Evolutionary conservation across 352 stramenopile genomes (phyloP).

Genomic region (Globisporangium paroecandrum): DNA sequence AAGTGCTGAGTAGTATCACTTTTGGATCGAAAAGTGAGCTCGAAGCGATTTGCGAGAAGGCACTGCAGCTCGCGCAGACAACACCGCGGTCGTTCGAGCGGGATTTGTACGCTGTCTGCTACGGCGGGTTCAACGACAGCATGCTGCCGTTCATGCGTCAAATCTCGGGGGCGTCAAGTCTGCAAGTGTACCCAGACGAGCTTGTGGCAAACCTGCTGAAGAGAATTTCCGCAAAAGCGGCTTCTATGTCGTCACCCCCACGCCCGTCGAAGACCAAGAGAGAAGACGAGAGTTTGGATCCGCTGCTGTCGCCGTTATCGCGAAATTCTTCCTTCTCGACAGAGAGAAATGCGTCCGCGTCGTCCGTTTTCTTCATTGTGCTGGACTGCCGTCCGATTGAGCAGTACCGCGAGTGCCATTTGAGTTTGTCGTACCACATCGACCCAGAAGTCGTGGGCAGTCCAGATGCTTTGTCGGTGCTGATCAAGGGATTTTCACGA

Average conservation of each 20-base stretch:
- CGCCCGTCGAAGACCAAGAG: background rate
- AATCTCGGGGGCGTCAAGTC: conserved; percentile 65
- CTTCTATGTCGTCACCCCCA: conserved; percentile 1
- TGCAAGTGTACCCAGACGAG: conserved; percentile 84
- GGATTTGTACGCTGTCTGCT: conserved; percentile 82
- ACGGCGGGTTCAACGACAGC: conserved; percentile 62
- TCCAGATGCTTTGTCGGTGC: conserved; percentile 63
- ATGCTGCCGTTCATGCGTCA: conserved; percentile 71
- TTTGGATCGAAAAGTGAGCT: conserved; percentile 57
- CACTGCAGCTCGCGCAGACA: conserved; percentile 50
- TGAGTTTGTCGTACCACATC: conserved; percentile 86
- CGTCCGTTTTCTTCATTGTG: conserved; percentile 74
- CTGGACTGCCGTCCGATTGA: conserved; percentile 75
- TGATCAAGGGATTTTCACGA: conserved; percentile 75
- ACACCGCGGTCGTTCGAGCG: conserved; percentile 79
- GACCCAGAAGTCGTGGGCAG: conserved; percentile 71
- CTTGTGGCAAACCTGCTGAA: conserved; percentile 72
- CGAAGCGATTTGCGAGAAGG: conserved; percentile 48
- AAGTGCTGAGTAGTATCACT: conserved; percentile 75
- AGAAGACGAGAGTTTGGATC: conserved; percentile 25
- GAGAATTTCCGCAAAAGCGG: conserved; percentile 26
- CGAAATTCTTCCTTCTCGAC: conserved; percentile 32
- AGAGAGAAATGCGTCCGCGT: conserved; percentile 31
- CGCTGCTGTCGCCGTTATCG: conserved; percentile 28
- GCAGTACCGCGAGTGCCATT: conserved; percentile 74